These are phyloP conservation scores for Rhizopogon rudus DNA, from an alignment of 768 basidiomycete genomes.

Conservation along the genomic window DNA sequence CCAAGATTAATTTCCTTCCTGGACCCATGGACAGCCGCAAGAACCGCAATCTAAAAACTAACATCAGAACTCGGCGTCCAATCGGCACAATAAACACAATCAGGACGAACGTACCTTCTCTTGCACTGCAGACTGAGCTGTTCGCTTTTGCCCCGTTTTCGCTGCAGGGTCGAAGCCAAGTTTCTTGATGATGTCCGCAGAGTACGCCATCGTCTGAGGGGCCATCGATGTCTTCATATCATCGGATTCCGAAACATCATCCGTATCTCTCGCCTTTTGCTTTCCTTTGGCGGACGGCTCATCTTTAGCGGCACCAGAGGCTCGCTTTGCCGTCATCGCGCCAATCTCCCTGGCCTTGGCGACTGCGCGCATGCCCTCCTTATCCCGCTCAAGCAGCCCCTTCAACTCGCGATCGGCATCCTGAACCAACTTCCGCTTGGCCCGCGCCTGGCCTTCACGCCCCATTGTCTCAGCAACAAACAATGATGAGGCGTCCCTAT, in stretches of 20 bases:
- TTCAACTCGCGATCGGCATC: constrained; percentile 61
- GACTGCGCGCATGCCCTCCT: constrained; percentile 62
- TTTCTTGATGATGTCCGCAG: constrained; percentile 59
- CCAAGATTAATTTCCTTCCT: constrained; percentile 54
- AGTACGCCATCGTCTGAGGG: constrained; percentile 43
- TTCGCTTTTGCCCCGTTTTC: constrained; percentile 43
- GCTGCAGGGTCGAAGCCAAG: constrained; percentile 78
- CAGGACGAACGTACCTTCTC: constrained; percentile 47
- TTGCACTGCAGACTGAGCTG: constrained; percentile 36
- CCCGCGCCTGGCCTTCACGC: constrained; percentile 73
- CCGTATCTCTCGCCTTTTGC: constrained; percentile 12
- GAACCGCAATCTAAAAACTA: constrained; percentile 43
- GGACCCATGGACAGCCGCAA: constrained; percentile 48
- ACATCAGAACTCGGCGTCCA: not conserved
- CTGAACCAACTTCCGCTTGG: constrained; percentile 55
- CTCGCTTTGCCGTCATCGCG: constrained; percentile 19
- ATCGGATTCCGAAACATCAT: constrained; percentile 11
- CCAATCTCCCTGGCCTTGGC: constrained; percentile 52
- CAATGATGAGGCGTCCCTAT: constrained; percentile 30
- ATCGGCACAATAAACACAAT: not conserved
- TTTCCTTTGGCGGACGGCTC: constrained; percentile 4
- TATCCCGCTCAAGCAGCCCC: constrained; percentile 56
- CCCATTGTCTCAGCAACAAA: constrained; percentile 70
- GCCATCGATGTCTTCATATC: constrained; percentile 6
- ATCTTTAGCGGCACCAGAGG: constrained; percentile 12